phyloP scores from a whole-genome alignment of 148 eudicot genomes.

The Mesembryanthemum crystallinum region DNA sequence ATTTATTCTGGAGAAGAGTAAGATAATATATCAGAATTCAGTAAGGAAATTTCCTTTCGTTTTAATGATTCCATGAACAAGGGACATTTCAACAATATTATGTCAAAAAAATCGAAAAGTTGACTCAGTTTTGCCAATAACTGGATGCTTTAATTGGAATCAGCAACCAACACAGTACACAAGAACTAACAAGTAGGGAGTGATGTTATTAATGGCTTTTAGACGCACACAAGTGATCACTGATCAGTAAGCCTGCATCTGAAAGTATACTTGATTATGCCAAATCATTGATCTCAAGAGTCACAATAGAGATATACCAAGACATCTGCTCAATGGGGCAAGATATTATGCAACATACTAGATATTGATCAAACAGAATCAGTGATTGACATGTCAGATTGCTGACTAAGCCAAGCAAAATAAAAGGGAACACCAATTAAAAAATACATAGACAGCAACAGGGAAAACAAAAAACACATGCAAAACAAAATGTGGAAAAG shows the following conservation, averaged over 20 bases:
- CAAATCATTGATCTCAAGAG: neutral
- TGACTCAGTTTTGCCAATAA: neutral
- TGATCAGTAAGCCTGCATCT: neutral
- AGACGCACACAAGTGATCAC: no score
- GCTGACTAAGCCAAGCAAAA: no score
- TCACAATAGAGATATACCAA: neutral
- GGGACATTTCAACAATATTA: neutral
- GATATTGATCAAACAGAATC: neutral
- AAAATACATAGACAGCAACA: no score
- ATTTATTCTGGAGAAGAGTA: neutral
- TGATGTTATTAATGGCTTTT: no score
- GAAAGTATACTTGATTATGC: neutral
- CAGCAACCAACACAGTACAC: neutral
- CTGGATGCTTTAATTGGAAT: neutral
- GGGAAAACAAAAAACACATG: no score
- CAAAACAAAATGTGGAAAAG: no score
- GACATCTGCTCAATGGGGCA: neutral
- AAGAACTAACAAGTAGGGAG: neutral
- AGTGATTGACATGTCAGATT: neutral
- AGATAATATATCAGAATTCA: neutral
- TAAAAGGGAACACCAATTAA: no score
- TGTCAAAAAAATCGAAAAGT: neutral
- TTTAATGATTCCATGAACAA: neutral
- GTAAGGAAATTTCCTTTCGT: neutral
- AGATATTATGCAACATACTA: constrained; percentile 4